Conservation (phyloP, 768 basidiomycete genomes). For the Melanogaster broomeanus region DNA sequence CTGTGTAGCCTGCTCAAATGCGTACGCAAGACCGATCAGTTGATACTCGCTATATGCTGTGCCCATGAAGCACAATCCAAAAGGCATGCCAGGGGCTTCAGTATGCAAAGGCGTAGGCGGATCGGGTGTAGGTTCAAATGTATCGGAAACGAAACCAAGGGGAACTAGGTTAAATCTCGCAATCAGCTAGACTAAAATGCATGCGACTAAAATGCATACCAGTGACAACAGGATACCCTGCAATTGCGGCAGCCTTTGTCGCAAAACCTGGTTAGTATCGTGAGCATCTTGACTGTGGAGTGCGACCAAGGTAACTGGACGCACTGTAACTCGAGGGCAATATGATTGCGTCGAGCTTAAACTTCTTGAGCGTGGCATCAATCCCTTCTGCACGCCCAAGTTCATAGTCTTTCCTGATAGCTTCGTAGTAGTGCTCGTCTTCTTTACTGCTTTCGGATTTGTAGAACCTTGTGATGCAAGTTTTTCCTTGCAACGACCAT, state of each 20-base stretch:
- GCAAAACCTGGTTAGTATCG: slow-evolving; percentile 23
- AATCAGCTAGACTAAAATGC: background rate
- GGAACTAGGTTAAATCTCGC: slow-evolving; percentile 38
- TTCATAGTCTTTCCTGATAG: slow-evolving; percentile 45
- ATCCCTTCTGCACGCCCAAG: slow-evolving; percentile 55
- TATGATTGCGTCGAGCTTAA: slow-evolving; percentile 53
- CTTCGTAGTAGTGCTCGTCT: slow-evolving; percentile 40
- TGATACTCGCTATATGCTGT: slow-evolving; percentile 46
- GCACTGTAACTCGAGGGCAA: slow-evolving; percentile 38
- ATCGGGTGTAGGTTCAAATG: slow-evolving; percentile 27
- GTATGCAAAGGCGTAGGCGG: slow-evolving; percentile 37
- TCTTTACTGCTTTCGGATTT: slow-evolving; percentile 21
- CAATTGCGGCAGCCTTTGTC: slow-evolving; percentile 32
- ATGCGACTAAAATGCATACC: slow-evolving; percentile 12
- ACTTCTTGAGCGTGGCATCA: slow-evolving; percentile 48
- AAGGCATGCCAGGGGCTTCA: slow-evolving; percentile 40
- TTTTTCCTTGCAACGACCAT: background rate
- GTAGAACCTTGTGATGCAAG: slow-evolving; percentile 18
- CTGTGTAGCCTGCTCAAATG: slow-evolving; percentile 58
- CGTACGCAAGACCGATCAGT: slow-evolving; percentile 45
- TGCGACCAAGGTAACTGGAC: background rate
- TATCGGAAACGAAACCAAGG: slow-evolving; percentile 40
- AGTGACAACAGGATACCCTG: slow-evolving; percentile 39
- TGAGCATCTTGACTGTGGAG: background rate
- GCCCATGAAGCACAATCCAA: slow-evolving; percentile 46